Conservation (phyloP, 352 stramenopile species). For the Phytophthora pistaciae region DNA sequence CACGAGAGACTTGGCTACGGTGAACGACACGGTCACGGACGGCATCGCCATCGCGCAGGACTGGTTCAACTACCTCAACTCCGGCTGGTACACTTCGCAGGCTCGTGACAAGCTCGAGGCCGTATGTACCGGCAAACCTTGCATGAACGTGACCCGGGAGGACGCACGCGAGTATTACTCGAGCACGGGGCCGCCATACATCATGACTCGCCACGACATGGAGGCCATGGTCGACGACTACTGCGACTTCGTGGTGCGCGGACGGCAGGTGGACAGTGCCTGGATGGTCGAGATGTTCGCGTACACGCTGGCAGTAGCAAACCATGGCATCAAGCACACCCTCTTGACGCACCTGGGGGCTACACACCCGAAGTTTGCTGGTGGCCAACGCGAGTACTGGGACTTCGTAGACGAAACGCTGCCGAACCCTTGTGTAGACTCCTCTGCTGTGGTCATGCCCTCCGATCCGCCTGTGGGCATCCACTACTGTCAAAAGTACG, state of each 20-base stretch:
- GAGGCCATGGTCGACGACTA: constrained; percentile 62
- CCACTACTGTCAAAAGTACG: constrained; percentile 69
- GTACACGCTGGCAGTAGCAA: constrained; percentile 55
- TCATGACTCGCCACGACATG: constrained; percentile 62
- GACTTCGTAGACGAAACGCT: constrained; percentile 40
- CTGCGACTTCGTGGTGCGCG: constrained; percentile 51
- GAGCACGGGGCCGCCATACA: constrained; percentile 63
- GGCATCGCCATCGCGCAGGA: constrained; percentile 58
- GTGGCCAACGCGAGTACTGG: constrained; percentile 49
- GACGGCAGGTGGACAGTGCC: constrained; percentile 40
- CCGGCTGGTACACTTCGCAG: constrained; percentile 45
- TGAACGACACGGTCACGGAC: constrained; percentile 56
- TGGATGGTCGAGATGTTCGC: constrained; percentile 77
- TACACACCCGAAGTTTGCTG: constrained; percentile 50
- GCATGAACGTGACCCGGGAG: constrained; percentile 38
- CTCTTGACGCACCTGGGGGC: constrained; percentile 50
- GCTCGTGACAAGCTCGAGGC: constrained; percentile 37
- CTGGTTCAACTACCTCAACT: constrained; percentile 53
- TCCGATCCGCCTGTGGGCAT: constrained; percentile 47
- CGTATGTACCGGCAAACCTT: constrained; percentile 45
- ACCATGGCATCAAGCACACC: constrained; percentile 67
- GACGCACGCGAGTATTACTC: constrained; percentile 55
- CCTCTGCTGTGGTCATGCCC: constrained; percentile 46
- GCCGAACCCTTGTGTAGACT: constrained; percentile 50
- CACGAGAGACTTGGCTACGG: constrained; percentile 31